Evolutionary conservation across 176 grass and related monocot genomes (phyloP).

Genomic region (Tuctoria greenei): DNA sequence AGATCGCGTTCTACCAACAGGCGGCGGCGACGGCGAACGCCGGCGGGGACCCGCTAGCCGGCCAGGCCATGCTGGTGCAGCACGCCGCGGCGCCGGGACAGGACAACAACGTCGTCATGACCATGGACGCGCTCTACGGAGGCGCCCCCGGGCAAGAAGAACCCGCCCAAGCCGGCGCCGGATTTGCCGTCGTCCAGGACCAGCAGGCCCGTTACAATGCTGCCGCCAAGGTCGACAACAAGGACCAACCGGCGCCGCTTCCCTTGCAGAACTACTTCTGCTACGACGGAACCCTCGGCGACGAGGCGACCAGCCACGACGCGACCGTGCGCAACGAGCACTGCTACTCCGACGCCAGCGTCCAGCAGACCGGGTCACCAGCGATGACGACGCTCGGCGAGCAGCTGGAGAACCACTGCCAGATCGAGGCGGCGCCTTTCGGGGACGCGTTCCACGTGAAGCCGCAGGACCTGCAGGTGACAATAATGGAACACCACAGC

Average conservation of each 20-base stretch:
- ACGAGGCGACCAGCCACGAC: conserved; percentile 15
- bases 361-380: not conserved
- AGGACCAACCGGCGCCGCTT: conserved; percentile 5
- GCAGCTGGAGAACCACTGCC: conserved; percentile 25
- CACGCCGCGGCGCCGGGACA: not conserved
- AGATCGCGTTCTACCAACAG: conserved; percentile 30
- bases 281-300: conserved; percentile 16
- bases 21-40: not conserved
- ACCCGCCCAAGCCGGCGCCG: too few relatives aligned
- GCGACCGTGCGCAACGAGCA: not conserved
- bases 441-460: conserved; percentile 15
- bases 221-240: not conserved
- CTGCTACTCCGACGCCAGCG: not conserved
- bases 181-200: not conserved
- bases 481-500: not conserved
- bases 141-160: not conserved
- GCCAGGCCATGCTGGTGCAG: not conserved
- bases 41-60: not conserved
- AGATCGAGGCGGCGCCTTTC: conserved; percentile 21
- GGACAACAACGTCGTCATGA: not conserved
- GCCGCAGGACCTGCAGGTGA: not conserved
- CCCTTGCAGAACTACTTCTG: conserved; percentile 29
- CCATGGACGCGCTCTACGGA: conserved; percentile 26
- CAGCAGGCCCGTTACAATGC: not conserved
- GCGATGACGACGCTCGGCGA: not conserved